Base-by-base conservation (phyloP, 192 early-diverging fungal species). In the Linnemannia elongata region DNA sequence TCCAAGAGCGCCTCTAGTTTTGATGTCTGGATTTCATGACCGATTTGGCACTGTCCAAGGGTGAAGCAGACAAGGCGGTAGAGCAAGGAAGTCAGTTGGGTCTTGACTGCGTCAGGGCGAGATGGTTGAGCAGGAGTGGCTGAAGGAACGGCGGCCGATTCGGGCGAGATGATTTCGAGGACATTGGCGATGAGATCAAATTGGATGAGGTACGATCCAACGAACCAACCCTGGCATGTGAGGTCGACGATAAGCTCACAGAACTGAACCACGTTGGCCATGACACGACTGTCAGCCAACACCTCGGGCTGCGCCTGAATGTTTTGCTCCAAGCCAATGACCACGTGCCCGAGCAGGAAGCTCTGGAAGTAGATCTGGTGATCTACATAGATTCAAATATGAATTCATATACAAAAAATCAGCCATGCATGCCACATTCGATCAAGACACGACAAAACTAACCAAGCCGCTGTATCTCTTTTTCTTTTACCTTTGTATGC, bases 61-160 rank as follows among this genome's bases (percentile, higher is more conserved):
- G 89, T 89, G 44, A 93, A 85, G 3, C 93, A 78, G 20, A 94
- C 89, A 38, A 92, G 84, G 9, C 92, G 85, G 78, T 94, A 91
- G 41, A 94, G 88, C 33, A 87, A 60, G 0, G 85, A 81, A 1
- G 85, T 87, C 66, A 87, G 8, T 33, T 87, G 85, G 2, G 80
- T 81, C 6, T 76, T 74, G 4, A 75, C 39, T 18, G 66, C 79
- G 54, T 87, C 85, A 10, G 91, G 80, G 5, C 87, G 88, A 30
- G 88, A 91, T 2, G 92, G 41, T 1, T 71, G 17, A 24, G 70
- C 66, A n/a, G 92, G 47, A 4, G 82, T 72, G 41, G 89, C 88
- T 4, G 75, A 45, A 3, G 75, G 30, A 36, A 66, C 72, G 2
- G 70, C 24, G 9, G 70, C 52, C 1, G 82, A 47, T 12, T 93